Percentiles rank a stretch among this genome's conserved stretches.
Conservation (phyloP, 805 yeast species). For the Starmerella apicola region DNA sequence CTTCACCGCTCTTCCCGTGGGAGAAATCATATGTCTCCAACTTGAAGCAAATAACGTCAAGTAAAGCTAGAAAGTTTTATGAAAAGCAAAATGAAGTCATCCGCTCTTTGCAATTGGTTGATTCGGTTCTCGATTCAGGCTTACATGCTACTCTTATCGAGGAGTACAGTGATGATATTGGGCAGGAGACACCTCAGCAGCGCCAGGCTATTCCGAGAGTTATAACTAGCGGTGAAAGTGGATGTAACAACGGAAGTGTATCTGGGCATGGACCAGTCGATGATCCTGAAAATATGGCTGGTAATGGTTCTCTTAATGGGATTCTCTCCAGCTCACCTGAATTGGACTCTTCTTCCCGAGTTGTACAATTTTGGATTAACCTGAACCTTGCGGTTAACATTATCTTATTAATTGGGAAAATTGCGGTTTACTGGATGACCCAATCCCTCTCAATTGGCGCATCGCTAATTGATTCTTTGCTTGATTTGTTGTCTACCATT, state of each 20-base stretch:
- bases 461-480: conserved; percentile 61
- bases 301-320: background rate
- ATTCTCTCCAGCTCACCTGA: background rate
- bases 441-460: conserved; percentile 66
- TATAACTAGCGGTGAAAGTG: background rate
- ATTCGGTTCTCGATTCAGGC: conserved; percentile 56
- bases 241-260: background rate
- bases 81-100: conserved; percentile 48
- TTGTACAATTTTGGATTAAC: conserved; percentile 48
- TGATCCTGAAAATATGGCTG: background rate
- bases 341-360: conserved; percentile 5
- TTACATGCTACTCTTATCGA: conserved; percentile 52
- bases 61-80: conserved; percentile 33
- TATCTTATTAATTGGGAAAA: conserved; percentile 46
- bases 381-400: conserved; percentile 49
- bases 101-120: conserved; percentile 46
- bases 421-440: conserved; percentile 48
- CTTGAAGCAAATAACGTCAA: conserved; percentile 20
- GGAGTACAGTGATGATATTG: conserved; percentile 39
- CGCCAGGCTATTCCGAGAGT: conserved; percentile 13
- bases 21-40: conserved; percentile 13
- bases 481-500: conserved; percentile 62
- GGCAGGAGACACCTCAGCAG: conserved; percentile 19
- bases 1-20: conserved; percentile 36
- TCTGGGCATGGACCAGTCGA: background rate